Evolutionary conservation across 1,139 yeast species (phyloP).

Genomic region (Candida glucosophila): DNA sequence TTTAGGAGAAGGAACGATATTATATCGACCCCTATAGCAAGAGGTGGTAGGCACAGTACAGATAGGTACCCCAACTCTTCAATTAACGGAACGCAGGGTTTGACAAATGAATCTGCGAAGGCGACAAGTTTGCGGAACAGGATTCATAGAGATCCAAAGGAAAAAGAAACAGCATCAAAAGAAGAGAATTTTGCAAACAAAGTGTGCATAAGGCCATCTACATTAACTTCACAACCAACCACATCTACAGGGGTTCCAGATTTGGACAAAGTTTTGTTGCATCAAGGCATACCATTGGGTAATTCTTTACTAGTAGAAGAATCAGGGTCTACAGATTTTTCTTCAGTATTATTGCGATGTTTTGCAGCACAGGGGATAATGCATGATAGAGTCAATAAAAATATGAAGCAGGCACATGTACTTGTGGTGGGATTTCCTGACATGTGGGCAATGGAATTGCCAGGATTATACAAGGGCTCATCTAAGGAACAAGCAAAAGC

Average conservation of each 20-base stretch:
- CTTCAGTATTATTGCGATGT: conserved; percentile 60
- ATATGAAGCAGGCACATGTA: conserved; percentile 43
- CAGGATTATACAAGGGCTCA: conserved; percentile 72
- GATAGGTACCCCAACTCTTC: too few relatives aligned
- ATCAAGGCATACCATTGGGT: conserved; percentile 84
- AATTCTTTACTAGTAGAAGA: conserved; percentile 67
- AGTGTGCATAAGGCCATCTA: conserved; percentile 68
- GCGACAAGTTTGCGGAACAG: conserved; percentile 5
- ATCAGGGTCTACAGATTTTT: conserved; percentile 82
- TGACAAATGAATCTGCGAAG: too few relatives aligned
- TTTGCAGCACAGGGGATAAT: conserved; percentile 76
- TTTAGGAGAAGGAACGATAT: too few relatives aligned
- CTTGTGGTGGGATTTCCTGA: conserved; percentile 57
- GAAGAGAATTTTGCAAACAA: conserved; percentile 21
- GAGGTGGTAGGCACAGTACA: too few relatives aligned
- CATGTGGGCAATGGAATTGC: conserved; percentile 65
- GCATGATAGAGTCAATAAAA: conserved; percentile 45
- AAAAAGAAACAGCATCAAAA: too few relatives aligned
- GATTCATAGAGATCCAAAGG: conserved; percentile 4
- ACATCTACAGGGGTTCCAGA: conserved; percentile 73
- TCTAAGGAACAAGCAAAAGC: conserved; percentile 59
- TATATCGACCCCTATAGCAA: too few relatives aligned
- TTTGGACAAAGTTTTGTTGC: conserved; percentile 66
- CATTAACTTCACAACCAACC: conserved; percentile 65
- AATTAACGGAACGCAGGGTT: too few relatives aligned